Evolutionary conservation across 306 rosid species (phyloP).

Genomic region (Nissolia schottii): DNA sequence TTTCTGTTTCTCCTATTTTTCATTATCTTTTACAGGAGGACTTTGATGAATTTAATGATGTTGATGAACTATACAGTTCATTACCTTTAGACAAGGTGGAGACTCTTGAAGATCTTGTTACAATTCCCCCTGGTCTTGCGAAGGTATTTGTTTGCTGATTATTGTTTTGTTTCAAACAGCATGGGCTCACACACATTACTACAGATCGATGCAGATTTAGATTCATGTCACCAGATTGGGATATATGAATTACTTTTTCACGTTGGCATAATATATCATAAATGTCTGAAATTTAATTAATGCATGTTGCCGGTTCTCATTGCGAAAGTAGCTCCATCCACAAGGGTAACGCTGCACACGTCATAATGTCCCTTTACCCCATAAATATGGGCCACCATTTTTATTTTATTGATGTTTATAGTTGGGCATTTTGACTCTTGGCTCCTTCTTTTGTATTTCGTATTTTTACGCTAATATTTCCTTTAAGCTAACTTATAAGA

Average conservation of each 20-base stretch:
- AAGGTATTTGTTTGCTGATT: conserved; percentile 50
- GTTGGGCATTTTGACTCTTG: neutral
- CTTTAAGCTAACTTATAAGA: neutral
- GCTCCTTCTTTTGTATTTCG: neutral
- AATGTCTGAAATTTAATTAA: neutral
- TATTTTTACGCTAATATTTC: neutral
- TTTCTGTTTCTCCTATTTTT: neutral
- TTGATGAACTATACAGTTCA: conserved; percentile 83
- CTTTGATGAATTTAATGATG: conserved; percentile 83
- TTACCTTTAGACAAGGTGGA: conserved; percentile 92
- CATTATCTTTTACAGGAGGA: conserved; percentile 56
- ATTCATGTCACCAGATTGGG: conserved; percentile 10
- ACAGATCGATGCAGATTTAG: neutral
- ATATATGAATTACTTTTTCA: conserved; percentile 8
- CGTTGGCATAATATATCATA: neutral
- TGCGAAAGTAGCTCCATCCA: neutral
- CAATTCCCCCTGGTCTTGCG: conserved; percentile 71
- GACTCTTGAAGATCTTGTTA: conserved; percentile 84
- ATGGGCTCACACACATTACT: neutral
- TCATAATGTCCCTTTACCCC: neutral
- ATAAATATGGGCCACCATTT: neutral
- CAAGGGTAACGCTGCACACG: neutral
- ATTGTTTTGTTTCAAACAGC: conserved; percentile 1
- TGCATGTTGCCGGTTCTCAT: neutral
- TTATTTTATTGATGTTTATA: neutral